Evolutionary conservation across 1,284 basidiomycete species (phyloP), one percentile per base, ranked within the genome.

Genomic region (Sporisorium graminicola): DNA sequence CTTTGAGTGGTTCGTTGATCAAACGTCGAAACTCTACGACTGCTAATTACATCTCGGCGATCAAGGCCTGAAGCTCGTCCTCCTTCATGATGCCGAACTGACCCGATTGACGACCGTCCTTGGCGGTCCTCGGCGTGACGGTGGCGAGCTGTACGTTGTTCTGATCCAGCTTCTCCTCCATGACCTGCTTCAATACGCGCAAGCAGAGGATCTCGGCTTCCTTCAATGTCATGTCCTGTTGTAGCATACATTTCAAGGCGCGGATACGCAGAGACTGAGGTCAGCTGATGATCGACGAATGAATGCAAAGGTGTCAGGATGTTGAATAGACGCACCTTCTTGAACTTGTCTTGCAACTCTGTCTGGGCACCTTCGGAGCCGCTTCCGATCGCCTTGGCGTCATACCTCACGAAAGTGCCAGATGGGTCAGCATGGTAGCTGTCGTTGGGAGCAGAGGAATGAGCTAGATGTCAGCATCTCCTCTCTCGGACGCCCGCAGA

Each of bases 121-220:
- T 77, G 31, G 81, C 64, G 27, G 62, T 77, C 29, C 79, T 65
- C 26, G 82, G 82, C 20, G 79, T 81, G 47, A 85, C 84, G 14
- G 89, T 90, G 50, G 96, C 95, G 24, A 99, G 89, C 87, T 99
- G 96, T 24, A 99, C 95, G 82, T 99, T 99, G 88, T 97, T 93
- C 84, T 97, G 93, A 87, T 98, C 94, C 44, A 99, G 90, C 87
- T 96, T 96, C 89, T 99, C 97, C 87, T 99, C 97, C 97, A 99
- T 99, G 53, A 99, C 97, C 88, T 99, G 95, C 88, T 98, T 98
- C 75, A 99, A 88, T 47, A 98, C 94, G 74, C 92, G 92, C 70
- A 99, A 88, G 13, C 94, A 92, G 66, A 99, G 88, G 35, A 90
- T 88, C 79, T 95, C 93, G 1, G 95, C 97, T 86, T 98, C 95